phyloP scores from a whole-genome alignment of 2,329 filamentous ascomycete genomes.

The Graphiopsis chlorocephala region DNA sequence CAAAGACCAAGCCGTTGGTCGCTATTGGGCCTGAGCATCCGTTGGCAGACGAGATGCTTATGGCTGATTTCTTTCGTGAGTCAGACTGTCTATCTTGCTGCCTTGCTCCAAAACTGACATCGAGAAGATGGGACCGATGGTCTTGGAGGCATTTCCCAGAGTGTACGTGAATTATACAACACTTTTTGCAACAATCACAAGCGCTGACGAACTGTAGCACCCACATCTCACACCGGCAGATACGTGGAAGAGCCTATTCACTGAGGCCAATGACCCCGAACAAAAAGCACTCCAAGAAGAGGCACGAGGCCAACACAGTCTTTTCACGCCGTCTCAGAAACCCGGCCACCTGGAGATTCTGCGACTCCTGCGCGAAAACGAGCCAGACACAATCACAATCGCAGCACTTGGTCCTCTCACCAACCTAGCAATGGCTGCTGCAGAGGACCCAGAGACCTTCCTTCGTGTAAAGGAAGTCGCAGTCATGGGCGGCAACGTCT shows the following conservation, averaged over 20 bases:
- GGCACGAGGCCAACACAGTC: conserved; percentile 28
- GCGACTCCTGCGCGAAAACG: conserved; percentile 77
- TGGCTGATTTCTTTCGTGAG: conserved; percentile 75
- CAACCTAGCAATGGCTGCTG: conserved; percentile 86
- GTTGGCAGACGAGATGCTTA: conserved; percentile 74
- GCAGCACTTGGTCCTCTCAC: conserved; percentile 87
- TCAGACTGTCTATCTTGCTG: conserved; percentile 16
- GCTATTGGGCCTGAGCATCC: conserved; percentile 85
- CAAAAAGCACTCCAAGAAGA: conserved; percentile 13
- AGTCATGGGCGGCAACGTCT: conserved; percentile 89
- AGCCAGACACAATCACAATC: conserved; percentile 81
- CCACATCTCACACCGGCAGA: conserved; percentile 48
- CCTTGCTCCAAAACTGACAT: background rate
- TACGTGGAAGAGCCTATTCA: conserved; percentile 48
- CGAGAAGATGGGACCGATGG: conserved; percentile 47
- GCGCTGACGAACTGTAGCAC: conserved; percentile 36
- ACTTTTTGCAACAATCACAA: background rate
- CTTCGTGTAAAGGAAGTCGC: conserved; percentile 85
- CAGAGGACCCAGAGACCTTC: conserved; percentile 85
- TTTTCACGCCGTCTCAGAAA: conserved; percentile 72
- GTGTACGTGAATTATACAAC: conserved; percentile 30
- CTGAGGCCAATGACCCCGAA: conserved; percentile 30
- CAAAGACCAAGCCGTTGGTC: conserved; percentile 66
- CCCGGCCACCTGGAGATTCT: conserved; percentile 84
- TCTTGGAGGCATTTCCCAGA: conserved; percentile 49